Evolutionary conservation across 495 filamentous ascomycete species (phyloP).

Genomic region (Staphylotrichum longicolle): DNA sequence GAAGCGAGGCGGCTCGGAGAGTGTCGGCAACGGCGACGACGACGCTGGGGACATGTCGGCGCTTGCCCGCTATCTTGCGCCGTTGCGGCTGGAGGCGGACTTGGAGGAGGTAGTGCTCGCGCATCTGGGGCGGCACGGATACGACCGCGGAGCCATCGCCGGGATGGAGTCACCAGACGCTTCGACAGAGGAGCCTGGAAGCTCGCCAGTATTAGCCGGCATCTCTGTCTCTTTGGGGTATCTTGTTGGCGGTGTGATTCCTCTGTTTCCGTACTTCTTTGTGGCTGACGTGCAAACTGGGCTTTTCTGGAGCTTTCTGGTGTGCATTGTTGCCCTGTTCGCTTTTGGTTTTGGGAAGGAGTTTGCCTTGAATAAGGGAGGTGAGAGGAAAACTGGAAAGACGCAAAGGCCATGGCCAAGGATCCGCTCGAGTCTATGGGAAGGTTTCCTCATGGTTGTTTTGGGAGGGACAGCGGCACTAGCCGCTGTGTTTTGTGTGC

Average conservation of each 20-base stretch:
- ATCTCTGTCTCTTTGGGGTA: slow-evolving; percentile 66
- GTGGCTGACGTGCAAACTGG: slow-evolving; percentile 59
- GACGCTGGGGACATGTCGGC: slow-evolving; percentile 5
- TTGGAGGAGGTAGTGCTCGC: neutral
- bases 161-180: slow-evolving; percentile 1
- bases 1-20: no score
- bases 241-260: slow-evolving; percentile 69
- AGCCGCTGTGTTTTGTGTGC: slow-evolving; percentile 65
- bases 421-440: slow-evolving; percentile 30
- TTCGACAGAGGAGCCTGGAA: slow-evolving; percentile 19
- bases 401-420: slow-evolving; percentile 4
- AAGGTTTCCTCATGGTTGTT: slow-evolving; percentile 63
- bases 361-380: slow-evolving; percentile 20
- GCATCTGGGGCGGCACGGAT: neutral
- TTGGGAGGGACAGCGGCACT: slow-evolving; percentile 64
- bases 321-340: slow-evolving; percentile 69
- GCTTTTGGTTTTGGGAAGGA: slow-evolving; percentile 73
- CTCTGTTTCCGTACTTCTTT: slow-evolving; percentile 75
- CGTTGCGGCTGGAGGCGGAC: slow-evolving; percentile 8
- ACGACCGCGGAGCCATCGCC: neutral
- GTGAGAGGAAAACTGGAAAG: neutral
- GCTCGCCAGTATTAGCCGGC: slow-evolving; percentile 38
- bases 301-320: slow-evolving; percentile 64
- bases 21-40: neutral
- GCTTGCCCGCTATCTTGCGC: no score